Conservation (phyloP, 2,329 filamentous ascomycete species). For the Pezicula carpinea region DNA sequence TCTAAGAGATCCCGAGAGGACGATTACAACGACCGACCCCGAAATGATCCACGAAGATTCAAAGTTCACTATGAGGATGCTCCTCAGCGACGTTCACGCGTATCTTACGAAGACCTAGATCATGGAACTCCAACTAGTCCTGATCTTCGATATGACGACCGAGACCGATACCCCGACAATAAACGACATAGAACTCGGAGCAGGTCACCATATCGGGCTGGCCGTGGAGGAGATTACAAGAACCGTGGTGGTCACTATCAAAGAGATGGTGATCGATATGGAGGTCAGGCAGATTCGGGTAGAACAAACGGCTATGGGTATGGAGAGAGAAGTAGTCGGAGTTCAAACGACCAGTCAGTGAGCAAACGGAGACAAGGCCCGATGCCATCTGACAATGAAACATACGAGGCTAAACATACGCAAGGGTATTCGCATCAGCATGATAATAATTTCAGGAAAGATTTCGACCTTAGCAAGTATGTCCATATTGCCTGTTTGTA, state of each 20-base stretch:
- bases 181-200: constrained; percentile 51
- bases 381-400: constrained; percentile 53
- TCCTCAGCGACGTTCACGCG: constrained; percentile 40
- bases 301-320: constrained; percentile 24
- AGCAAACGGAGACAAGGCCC: constrained; percentile 58
- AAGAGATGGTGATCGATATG: constrained; percentile 16
- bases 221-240: constrained; percentile 22
- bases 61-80: constrained; percentile 58
- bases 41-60: constrained; percentile 54
- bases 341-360: constrained; percentile 54
- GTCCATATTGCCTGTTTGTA: neutral
- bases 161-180: constrained; percentile 42
- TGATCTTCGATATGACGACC: constrained; percentile 42
- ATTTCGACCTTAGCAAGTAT: constrained; percentile 36
- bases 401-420: constrained; percentile 64
- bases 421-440: constrained; percentile 52
- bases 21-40: constrained; percentile 43
- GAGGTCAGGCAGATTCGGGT: constrained; percentile 11
- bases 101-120: constrained; percentile 54
- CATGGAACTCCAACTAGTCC: constrained; percentile 26
- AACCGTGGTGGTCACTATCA: constrained; percentile 13
- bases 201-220: constrained; percentile 41
- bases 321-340: constrained; percentile 41
- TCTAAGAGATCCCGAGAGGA: constrained; percentile 65
- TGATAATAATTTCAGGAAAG: constrained; percentile 34